phyloP scores from a whole-genome alignment of 1,139 yeast genomes.

The Geotrichum reessii region DNA sequence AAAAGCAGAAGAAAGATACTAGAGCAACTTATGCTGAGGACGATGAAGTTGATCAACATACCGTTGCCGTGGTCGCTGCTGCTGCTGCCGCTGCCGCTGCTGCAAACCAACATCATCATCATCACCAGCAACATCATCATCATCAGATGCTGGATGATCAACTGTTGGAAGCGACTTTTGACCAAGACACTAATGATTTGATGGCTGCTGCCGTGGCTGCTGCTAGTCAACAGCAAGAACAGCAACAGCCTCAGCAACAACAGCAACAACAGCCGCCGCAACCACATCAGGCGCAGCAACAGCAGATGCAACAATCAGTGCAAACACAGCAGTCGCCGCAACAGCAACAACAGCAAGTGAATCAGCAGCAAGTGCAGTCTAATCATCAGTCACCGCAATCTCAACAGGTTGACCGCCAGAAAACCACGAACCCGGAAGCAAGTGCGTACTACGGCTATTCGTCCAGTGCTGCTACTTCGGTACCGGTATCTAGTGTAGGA shows the following conservation, averaged over 20 bases:
- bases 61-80: slow-evolving; percentile 24
- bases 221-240: neutral
- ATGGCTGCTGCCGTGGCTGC: slow-evolving; percentile 15
- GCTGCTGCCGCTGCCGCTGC: slow-evolving; percentile 24
- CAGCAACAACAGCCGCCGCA: slow-evolving; percentile 22
- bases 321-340: slow-evolving; percentile 24
- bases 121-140: slow-evolving; percentile 1
- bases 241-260: slow-evolving; percentile 16
- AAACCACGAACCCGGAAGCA: neutral
- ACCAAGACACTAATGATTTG: slow-evolving; percentile 10
- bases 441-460: neutral
- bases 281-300: slow-evolving; percentile 19
- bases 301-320: slow-evolving; percentile 18
- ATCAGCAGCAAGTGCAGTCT: neutral
- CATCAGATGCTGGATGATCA: slow-evolving; percentile 2
- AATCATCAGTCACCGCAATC: neutral
- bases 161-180: slow-evolving; percentile 4
- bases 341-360: slow-evolving; percentile 19
- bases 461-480: neutral
- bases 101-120: slow-evolving; percentile 13
- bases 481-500: neutral
- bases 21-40: slow-evolving; percentile 13
- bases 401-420: neutral
- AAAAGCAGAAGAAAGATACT: slow-evolving; percentile 24
- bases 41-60: slow-evolving; percentile 3